A percentile compares a stretch with the other conserved stretches of the same genome.
Evolutionary conservation across 140 eudicot genomes (phyloP).

Genomic region (Oenanthe javanica): DNA sequence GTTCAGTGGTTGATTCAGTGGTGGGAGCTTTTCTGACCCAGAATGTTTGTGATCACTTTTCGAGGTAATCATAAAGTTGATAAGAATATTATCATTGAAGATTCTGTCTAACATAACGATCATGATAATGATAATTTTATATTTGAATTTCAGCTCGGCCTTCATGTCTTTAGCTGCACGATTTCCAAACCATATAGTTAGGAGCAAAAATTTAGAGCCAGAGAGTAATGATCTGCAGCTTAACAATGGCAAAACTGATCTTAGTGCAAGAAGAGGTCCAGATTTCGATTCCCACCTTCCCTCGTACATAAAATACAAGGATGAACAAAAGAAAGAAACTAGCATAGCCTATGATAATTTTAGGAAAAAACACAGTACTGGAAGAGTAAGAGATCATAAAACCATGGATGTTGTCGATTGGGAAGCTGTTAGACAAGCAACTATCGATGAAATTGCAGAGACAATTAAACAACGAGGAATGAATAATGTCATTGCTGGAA

Average conservation of each 20-base stretch:
- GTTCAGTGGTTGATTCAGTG: too few species aligned
- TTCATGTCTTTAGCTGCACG: constrained; percentile 11
- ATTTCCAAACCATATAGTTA: constrained; percentile 14
- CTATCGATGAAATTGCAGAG: too few species aligned
- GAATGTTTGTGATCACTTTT: constrained; percentile 21
- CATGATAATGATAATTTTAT: background rate
- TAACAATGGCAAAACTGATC: background rate
- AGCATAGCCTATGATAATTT: too few species aligned
- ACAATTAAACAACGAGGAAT: too few species aligned
- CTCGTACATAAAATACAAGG: too few species aligned
- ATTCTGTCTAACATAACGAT: background rate
- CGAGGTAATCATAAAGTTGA: constrained; percentile 24
- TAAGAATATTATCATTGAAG: background rate
- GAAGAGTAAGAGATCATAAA: too few species aligned
- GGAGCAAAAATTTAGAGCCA: background rate
- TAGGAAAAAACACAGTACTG: too few species aligned
- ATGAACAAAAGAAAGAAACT: too few species aligned
- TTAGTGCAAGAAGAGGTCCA: background rate
- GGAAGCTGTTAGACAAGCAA: too few species aligned
- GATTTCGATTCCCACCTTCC: background rate
- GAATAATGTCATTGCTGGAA: constrained; percentile 16
- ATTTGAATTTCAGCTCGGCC: constrained; percentile 19
- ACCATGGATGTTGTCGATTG: too few species aligned
- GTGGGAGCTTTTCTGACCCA: constrained; percentile 33
- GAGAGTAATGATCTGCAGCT: background rate